Evolutionary conservation across 2,329 filamentous ascomycete genomes (phyloP).

Genomic region (Monilinia fructigena): DNA sequence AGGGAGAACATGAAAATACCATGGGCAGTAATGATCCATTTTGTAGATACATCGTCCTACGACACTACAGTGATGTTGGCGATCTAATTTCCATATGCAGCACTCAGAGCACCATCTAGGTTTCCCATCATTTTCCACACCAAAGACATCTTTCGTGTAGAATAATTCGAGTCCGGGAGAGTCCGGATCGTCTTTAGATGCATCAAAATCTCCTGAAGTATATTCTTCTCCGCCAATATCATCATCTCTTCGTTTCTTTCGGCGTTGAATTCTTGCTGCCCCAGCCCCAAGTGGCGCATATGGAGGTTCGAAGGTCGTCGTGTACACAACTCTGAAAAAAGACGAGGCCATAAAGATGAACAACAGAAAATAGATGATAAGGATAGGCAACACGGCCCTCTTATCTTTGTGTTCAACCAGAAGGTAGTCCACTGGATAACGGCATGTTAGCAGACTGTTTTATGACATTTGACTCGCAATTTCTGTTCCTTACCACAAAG

Average conservation of each 20-base stretch:
- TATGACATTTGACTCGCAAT: neutral
- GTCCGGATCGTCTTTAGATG: slow-evolving; percentile 46
- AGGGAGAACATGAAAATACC: slow-evolving; percentile 43
- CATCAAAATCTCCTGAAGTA: slow-evolving; percentile 26
- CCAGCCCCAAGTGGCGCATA: slow-evolving; percentile 64
- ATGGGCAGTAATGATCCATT: slow-evolving; percentile 96
- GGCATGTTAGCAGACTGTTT: slow-evolving; percentile 21
- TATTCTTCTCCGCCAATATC: slow-evolving; percentile 33
- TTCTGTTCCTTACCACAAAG: slow-evolving; percentile 60
- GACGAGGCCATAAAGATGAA: slow-evolving; percentile 63
- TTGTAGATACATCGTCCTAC: slow-evolving; percentile 41
- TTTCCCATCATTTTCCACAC: slow-evolving; percentile 79
- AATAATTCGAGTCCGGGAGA: slow-evolving; percentile 71
- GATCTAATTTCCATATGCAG: slow-evolving; percentile 82
- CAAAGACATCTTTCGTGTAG: slow-evolving; percentile 79
- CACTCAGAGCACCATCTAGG: slow-evolving; percentile 85
- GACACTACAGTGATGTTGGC: slow-evolving; percentile 83
- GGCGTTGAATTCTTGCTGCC: slow-evolving; percentile 28
- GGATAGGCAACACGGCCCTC: slow-evolving; percentile 64
- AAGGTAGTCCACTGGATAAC: slow-evolving; percentile 65
- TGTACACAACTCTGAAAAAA: slow-evolving; percentile 70
- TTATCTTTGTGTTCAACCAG: slow-evolving; percentile 48
- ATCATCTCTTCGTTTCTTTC: slow-evolving; percentile 34
- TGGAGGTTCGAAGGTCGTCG: slow-evolving; percentile 69
- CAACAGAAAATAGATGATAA: slow-evolving; percentile 71